A percentile compares a stretch with the other conserved stretches of the same genome.
Evolutionary conservation across 495 filamentous ascomycete species (phyloP).

Genomic region (Barbatosphaeria neglecta): DNA sequence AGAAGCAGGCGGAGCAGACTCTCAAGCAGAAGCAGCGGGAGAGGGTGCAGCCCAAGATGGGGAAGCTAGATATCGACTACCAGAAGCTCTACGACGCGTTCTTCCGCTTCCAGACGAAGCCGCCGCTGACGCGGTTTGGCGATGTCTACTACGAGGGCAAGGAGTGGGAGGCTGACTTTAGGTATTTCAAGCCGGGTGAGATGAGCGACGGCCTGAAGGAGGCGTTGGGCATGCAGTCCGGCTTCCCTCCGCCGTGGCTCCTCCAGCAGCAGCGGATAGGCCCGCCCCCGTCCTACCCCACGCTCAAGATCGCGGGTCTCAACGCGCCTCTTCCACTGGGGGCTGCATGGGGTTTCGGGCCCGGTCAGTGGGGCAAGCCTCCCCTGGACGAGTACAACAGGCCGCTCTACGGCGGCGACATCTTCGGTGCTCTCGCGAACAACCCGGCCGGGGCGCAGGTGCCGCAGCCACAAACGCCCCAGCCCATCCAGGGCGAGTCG

Average conservation of each 20-base stretch:
- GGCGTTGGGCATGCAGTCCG: constrained; percentile 86
- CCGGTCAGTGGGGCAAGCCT: constrained; percentile 91
- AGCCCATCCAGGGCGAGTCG: constrained; percentile 58
- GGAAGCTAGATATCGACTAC: constrained; percentile 95
- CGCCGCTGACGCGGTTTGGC: constrained; percentile 83
- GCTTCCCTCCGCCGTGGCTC: constrained; percentile 90
- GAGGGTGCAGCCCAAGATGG: constrained; percentile 91
- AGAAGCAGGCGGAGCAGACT: constrained; percentile 83
- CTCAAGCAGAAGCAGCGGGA: constrained; percentile 94
- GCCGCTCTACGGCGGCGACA: constrained; percentile 85
- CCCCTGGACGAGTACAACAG: constrained; percentile 85
- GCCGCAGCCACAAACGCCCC: constrained; percentile 8
- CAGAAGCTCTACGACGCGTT: constrained; percentile 96
- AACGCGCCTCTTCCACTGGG: constrained; percentile 94
- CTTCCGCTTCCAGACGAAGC: constrained; percentile 94
- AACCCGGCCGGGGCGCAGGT: constrained; percentile 29
- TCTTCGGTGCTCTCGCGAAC: constrained; percentile 72
- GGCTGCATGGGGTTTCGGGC: constrained; percentile 89
- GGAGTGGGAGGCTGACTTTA: constrained; percentile 91
- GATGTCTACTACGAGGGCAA: constrained; percentile 99
- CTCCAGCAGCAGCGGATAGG: constrained; percentile 93
- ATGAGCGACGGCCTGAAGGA: constrained; percentile 83
- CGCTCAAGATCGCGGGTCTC: constrained; percentile 82
- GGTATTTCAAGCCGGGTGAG: constrained; percentile 81
- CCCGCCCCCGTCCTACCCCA: constrained; percentile 84